A percentile compares a stretch with the other conserved stretches of the same genome.
Conservation (phyloP, 371 early-diverging fungal species). For the Circinella minor region DNA sequence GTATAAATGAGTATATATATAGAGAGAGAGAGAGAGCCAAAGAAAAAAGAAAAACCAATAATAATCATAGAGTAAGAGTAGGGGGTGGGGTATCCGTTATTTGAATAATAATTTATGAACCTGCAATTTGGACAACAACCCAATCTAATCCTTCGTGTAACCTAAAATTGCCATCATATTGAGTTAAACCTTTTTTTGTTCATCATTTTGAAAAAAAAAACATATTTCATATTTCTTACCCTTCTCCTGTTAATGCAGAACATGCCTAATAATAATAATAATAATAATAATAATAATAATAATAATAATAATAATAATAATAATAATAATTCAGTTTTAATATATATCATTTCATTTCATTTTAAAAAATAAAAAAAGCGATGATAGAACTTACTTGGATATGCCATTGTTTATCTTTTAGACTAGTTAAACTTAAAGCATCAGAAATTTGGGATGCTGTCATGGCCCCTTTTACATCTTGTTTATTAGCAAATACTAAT, state of each 20-base stretch:
- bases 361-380: no score
- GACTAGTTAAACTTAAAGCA: constrained; percentile 60
- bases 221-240: constrained; percentile 50
- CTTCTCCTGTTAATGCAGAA: constrained; percentile 76
- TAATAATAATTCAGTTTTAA: constrained; percentile 6
- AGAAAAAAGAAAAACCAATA: no score
- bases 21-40: no score
- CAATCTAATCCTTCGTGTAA: constrained; percentile 77
- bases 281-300: no score
- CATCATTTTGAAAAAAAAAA: no score
- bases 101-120: constrained; percentile 1
- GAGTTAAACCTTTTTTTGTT: no score
- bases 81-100: background rate
- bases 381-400: constrained; percentile 63
- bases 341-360: background rate
- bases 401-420: constrained; percentile 79
- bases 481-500: constrained; percentile 77
- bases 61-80: background rate
- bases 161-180: constrained; percentile 34
- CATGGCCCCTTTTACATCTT: constrained; percentile 72
- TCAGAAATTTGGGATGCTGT: constrained; percentile 74
- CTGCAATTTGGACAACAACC: constrained; percentile 64
- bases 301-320: constrained; percentile 26
- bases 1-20: background rate
- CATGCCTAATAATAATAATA: constrained; percentile 51